phyloP scores from a whole-genome alignment of 129 eudicot species.

The Solidago caesia region DNA sequence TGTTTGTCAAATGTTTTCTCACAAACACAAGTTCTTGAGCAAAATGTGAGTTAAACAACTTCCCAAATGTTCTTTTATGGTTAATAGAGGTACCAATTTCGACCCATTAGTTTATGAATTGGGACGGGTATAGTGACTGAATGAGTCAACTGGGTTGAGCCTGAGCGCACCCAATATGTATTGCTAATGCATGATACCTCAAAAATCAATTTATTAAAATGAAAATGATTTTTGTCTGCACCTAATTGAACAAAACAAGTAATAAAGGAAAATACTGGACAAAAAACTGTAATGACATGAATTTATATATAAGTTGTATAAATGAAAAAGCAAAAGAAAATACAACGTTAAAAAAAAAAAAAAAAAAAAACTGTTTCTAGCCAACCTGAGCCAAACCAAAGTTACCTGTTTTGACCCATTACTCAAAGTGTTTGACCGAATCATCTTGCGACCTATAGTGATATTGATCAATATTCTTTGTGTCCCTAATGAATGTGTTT shows the following conservation, averaged over 20 bases:
- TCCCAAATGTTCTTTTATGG: background rate
- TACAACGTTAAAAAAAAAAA: background rate
- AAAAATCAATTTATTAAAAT: too few species aligned
- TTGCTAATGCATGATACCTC: background rate
- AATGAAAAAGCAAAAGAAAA: too few species aligned
- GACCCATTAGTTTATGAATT: background rate
- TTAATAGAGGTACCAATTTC: background rate
- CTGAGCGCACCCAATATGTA: background rate
- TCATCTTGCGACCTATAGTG: background rate
- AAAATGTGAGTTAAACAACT: conserved; percentile 37
- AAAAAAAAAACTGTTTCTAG: background rate
- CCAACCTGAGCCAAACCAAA: background rate
- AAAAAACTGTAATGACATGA: background rate
- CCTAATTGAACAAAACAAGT: background rate
- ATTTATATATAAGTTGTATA: too few species aligned
- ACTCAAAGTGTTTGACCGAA: background rate
- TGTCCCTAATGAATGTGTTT: conserved; percentile 10
- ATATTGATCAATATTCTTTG: background rate
- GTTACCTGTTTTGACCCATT: background rate
- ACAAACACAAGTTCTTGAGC: conserved; percentile 54
- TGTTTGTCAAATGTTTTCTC: conserved; percentile 53
- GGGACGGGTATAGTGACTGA: background rate
- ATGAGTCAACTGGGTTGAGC: background rate
- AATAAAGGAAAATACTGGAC: background rate
- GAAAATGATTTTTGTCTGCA: too few species aligned